Evolutionary conservation across 352 stramenopile species (phyloP).

Genomic region (Phytophthora hibernalis): DNA sequence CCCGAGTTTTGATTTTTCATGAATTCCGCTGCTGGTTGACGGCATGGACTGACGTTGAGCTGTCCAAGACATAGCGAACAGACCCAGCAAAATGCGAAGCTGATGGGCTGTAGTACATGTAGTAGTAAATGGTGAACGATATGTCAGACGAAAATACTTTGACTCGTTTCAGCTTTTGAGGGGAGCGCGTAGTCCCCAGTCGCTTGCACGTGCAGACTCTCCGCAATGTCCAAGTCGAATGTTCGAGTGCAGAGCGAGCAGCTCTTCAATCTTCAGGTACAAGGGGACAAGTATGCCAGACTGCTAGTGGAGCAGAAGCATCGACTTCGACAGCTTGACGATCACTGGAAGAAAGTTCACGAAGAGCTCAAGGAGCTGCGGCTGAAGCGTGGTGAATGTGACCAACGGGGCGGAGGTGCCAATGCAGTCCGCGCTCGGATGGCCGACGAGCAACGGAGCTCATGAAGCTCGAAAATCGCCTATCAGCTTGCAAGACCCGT

Average conservation of each 20-base stretch:
- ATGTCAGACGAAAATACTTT: constrained; percentile 32
- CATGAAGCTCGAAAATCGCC: constrained; percentile 81
- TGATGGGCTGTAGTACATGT: background rate
- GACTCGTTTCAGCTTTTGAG: constrained; percentile 25
- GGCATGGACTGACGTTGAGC: constrained; percentile 18
- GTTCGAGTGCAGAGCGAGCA: constrained; percentile 75
- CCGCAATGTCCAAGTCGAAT: constrained; percentile 67
- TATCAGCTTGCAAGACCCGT: constrained; percentile 72
- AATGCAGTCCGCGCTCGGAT: constrained; percentile 78
- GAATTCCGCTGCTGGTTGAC: constrained; percentile 2
- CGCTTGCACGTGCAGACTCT: background rate
- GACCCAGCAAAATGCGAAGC: constrained; percentile 1
- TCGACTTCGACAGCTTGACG: constrained; percentile 69
- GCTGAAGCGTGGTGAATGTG: constrained; percentile 69
- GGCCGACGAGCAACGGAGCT: constrained; percentile 80
- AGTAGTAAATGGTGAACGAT: background rate
- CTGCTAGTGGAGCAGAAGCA: constrained; percentile 78
- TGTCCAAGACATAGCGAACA: constrained; percentile 26
- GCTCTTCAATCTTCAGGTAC: constrained; percentile 85
- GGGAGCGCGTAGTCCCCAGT: background rate
- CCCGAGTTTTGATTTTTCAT: constrained; percentile 9
- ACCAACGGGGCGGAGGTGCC: constrained; percentile 70
- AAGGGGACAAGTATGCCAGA: constrained; percentile 81
- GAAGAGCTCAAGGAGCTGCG: constrained; percentile 77
- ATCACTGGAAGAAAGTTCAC: constrained; percentile 70